Conservation (phyloP, 371 early-diverging fungal species). For the Actinomortierella ambigua region DNA sequence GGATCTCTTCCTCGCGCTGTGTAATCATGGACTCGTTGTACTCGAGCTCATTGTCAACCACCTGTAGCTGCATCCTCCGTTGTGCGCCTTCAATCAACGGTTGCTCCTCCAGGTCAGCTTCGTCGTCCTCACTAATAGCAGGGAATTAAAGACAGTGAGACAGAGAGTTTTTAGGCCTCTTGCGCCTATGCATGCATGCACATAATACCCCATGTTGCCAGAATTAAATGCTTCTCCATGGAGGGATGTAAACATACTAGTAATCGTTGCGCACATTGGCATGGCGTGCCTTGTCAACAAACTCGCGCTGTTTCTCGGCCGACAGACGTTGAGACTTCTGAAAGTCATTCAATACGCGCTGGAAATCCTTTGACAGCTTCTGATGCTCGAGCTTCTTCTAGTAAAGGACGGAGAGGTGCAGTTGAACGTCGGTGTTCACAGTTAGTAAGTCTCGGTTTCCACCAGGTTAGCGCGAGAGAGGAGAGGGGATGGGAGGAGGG, state of each 20-base stretch:
- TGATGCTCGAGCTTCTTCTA: constrained; percentile 78
- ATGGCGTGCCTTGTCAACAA: constrained; percentile 73
- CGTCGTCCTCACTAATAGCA: constrained; percentile 54
- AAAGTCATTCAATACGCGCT: constrained; percentile 87
- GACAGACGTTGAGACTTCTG: constrained; percentile 83
- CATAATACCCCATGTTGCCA: too few species aligned
- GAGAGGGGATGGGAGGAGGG: too few species aligned
- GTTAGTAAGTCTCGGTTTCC: too few species aligned
- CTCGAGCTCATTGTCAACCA: constrained; percentile 89
- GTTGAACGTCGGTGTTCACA: too few species aligned
- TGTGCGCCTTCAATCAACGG: constrained; percentile 71
- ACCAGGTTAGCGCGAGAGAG: too few species aligned
- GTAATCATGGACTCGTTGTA: constrained; percentile 91
- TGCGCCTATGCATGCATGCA: too few species aligned
- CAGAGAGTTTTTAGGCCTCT: too few species aligned
- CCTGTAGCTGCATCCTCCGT: constrained; percentile 69
- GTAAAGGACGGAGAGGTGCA: constrained; percentile 52
- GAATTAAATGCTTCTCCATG: too few species aligned
- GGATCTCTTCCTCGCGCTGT: constrained; percentile 93
- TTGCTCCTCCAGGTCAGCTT: constrained; percentile 56
- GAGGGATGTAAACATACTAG: constrained; percentile 24
- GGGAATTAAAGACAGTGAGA: background rate
- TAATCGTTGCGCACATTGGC: constrained; percentile 48
- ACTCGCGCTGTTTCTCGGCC: constrained; percentile 86
- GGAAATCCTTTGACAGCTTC: constrained; percentile 92